Evolutionary conservation across 768 basidiomycete genomes (phyloP).

Genomic region (Amanita thiersii): DNA sequence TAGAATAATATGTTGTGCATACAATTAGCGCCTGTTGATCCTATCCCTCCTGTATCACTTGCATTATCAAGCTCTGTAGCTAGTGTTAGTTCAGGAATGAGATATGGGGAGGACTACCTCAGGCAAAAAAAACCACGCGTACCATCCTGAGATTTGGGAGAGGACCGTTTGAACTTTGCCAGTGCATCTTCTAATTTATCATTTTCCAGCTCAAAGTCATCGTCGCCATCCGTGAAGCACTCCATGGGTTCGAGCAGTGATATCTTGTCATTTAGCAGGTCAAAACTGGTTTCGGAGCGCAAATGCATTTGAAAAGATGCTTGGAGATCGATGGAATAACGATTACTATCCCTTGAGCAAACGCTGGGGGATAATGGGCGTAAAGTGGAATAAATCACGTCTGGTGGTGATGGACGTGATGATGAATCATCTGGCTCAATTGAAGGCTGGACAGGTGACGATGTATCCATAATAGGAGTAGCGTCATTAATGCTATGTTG

Average conservation of each 20-base stretch:
- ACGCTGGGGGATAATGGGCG: constrained; percentile 17
- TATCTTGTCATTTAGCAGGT: constrained; percentile 44
- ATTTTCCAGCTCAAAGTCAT: constrained; percentile 22
- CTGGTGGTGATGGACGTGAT: too few species aligned
- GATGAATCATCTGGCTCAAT: too few species aligned
- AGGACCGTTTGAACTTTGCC: constrained; percentile 4
- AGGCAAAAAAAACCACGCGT: too few species aligned
- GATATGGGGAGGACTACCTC: background rate
- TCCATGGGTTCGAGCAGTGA: constrained; percentile 26
- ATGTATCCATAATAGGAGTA: too few species aligned
- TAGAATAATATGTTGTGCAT: too few species aligned
- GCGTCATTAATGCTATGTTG: too few species aligned
- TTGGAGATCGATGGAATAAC: constrained; percentile 36
- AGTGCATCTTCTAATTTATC: constrained; percentile 13
- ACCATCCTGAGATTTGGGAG: too few species aligned
- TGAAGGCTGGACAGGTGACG: too few species aligned
- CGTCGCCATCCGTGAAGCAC: constrained; percentile 20
- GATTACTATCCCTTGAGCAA: constrained; percentile 21
- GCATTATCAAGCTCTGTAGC: too few species aligned
- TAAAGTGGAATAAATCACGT: too few species aligned
- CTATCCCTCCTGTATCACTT: too few species aligned
- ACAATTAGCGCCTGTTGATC: too few species aligned
- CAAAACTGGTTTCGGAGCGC: constrained; percentile 38
- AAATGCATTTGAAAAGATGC: constrained; percentile 41
- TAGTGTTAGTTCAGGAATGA: background rate